These are phyloP conservation scores for Epichloe amarillans DNA, from an alignment of 2,329 filamentous ascomycete species.

Conservation along the genomic window DNA sequence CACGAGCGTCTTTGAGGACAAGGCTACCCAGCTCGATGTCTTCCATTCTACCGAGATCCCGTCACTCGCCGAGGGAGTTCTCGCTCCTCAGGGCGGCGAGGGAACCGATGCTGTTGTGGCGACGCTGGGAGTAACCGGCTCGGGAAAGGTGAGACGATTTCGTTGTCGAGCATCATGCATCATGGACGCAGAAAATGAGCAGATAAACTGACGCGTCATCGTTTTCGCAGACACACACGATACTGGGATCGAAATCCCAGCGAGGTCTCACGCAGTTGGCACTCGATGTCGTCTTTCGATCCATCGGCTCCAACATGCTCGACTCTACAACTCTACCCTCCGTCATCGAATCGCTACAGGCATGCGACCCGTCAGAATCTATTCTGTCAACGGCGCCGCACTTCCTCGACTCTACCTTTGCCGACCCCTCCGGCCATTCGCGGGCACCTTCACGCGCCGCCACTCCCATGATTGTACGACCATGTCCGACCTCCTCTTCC, in stretches of 20 bases:
- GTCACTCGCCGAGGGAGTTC: slow-evolving; percentile 64
- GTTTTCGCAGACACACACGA: slow-evolving; percentile 68
- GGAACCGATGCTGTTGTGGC: slow-evolving; percentile 83
- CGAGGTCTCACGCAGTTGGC: slow-evolving; percentile 85
- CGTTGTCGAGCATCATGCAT: too few species aligned
- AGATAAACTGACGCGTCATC: too few species aligned
- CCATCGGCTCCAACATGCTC: slow-evolving; percentile 59
- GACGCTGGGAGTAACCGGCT: slow-evolving; percentile 86
- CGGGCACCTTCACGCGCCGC: slow-evolving; percentile 51
- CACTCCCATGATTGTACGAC: slow-evolving; percentile 55
- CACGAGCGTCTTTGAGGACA: slow-evolving; percentile 83
- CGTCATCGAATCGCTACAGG: slow-evolving; percentile 59
- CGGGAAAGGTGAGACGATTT: slow-evolving; percentile 61
- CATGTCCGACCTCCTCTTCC: slow-evolving; percentile 16
- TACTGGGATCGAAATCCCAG: slow-evolving; percentile 75
- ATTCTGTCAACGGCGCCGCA: slow-evolving; percentile 58
- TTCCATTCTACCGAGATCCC: slow-evolving; percentile 70
- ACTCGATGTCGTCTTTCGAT: slow-evolving; percentile 79
- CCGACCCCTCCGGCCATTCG: slow-evolving; percentile 44
- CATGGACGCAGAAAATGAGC: too few species aligned
- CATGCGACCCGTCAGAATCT: slow-evolving; percentile 71
- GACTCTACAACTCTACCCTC: slow-evolving; percentile 43
- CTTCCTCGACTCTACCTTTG: slow-evolving; percentile 69
- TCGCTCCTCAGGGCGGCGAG: slow-evolving; percentile 58
- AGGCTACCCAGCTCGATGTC: slow-evolving; percentile 70